Evolutionary conservation across 441 rosid species (phyloP), one percentile per base, ranked within the genome.

Genomic region (Raphanus hybrid): DNA sequence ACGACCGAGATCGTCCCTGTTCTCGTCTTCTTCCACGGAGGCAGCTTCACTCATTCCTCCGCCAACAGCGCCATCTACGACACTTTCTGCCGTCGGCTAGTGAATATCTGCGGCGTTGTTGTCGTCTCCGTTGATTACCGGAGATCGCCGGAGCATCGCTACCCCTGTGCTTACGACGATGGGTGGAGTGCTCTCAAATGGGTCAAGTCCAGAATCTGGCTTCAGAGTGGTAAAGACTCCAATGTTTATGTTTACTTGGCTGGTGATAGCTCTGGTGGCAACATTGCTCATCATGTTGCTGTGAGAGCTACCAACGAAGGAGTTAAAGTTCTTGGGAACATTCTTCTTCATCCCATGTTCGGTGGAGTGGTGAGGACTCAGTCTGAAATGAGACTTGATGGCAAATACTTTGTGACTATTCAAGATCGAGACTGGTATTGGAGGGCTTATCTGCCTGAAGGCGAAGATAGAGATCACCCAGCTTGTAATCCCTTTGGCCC

Each of bases 1-100:
- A 29, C 32, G 32, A 29, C 32, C 4, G 32, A 29, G 32, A 29
- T 29, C 29, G 90, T 96, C 37, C 99, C 99, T 0, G 97, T 93
- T 32, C 81, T 96, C 6, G 32, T 96, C 57, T 96, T 96, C 85
- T 96, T 96, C 84, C 99, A 96, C 14, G 98, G 99, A 2, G 99
- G 99, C 48, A 93, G 98, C 80, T 96, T 96, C 83, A 89, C 95
- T 45, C 99, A 96, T 70, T 96, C 99, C 48, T 92, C 99, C 0
- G 97, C 95, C 59, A 91, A 88, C 15, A 93, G 92, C 34, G 95
- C 39, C 39, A 35, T 35, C 39, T 35, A 35, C 39, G 39, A 35
- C 39, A 35, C 39, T 35, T 35, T 35, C 99, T 95, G 99, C 59
- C 95, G 99, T 20, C 91, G 98, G n/a, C 84, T 96, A 1, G 98